Evolutionary conservation across 2,329 filamentous ascomycete species (phyloP).

Genomic region (Simplicillium sp.): DNA sequence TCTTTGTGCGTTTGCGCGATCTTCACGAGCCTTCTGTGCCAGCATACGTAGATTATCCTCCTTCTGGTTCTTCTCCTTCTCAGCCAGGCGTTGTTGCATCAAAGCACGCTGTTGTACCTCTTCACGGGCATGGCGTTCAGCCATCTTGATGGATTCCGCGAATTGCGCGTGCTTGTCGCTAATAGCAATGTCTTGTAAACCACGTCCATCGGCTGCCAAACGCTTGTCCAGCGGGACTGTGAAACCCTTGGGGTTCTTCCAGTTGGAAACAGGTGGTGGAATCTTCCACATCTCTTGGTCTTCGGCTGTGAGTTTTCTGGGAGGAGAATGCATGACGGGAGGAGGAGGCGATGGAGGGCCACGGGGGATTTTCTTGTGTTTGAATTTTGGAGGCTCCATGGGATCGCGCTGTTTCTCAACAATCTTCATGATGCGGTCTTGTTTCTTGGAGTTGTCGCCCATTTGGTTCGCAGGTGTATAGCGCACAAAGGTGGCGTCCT

Average conservation of each 20-base stretch:
- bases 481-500: conserved; percentile 85
- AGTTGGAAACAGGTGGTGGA: conserved; percentile 82
- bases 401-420: conserved; percentile 89
- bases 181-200: conserved; percentile 86
- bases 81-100: conserved; percentile 93
- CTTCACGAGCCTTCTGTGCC: conserved; percentile 85
- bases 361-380: conserved; percentile 95
- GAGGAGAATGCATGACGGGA: conserved; percentile 90
- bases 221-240: conserved; percentile 94
- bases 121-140: conserved; percentile 88
- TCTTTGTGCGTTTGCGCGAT: conserved; percentile 49
- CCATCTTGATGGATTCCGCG: conserved; percentile 86
- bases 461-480: conserved; percentile 97
- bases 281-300: conserved; percentile 96
- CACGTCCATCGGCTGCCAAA: conserved; percentile 84
- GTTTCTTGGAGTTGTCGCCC: conserved; percentile 78
- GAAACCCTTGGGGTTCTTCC: conserved; percentile 99
- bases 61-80: conserved; percentile 92
- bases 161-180: conserved; percentile 99
- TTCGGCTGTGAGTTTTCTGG: conserved; percentile 88
- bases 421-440: conserved; percentile 97
- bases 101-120: conserved; percentile 85
- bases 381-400: conserved; percentile 96
- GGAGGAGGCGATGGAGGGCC: conserved; percentile 88
- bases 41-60: conserved; percentile 83